Base-by-base conservation (phyloP, 768 basidiomycete genomes). In the Pulveroboletus ravenelii region DNA sequence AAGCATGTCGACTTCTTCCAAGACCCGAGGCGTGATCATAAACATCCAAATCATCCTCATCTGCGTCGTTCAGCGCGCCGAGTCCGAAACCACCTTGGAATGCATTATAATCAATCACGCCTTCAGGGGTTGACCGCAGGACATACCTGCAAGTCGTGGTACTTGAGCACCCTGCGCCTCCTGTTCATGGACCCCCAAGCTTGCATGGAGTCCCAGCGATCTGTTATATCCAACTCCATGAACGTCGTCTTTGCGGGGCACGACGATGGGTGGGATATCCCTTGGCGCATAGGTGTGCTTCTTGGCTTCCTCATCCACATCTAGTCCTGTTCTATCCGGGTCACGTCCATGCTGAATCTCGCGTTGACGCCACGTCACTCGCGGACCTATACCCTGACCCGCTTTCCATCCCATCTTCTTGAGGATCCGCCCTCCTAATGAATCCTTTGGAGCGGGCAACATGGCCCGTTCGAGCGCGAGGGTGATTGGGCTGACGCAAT, bases 371-470 rank as follows among this genome's bases (percentile, higher is more conserved):
- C 86, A 78, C 5, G 90, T 82, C 29, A 98, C 74, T 10, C 95
- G 80, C 5, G 94, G 93, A 0, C 95, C 96, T 17, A 98, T 82
- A 12, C 95, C 96, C 69, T 94, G 93, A 1, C 94, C 96, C 0
- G 83, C 69, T 37, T 86, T 76, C 95, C 96, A 97, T 0, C 96
- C 95, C 87, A 97, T 93, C 70, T 92, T 94, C 72, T 85, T 87
- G 47, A 99, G 77, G 7, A 98, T 82, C 32, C 82, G 82, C 3
- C 89, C 85, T 0, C 95, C 95, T 25, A 84, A 77, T 3, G 91
- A 92, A 52, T 92, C 85, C 20, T 82, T 79, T 0, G 89, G 79
- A 2, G 89, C 72, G 8, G 89, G 86, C 13, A 87, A 76, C 36
- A 96, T 73, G 1, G 87, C 76, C 1, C 77, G 70, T 55, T 82